Base-by-base conservation (phyloP, 495 filamentous ascomycete genomes). In the Aspergillus saccharolyticus region DNA sequence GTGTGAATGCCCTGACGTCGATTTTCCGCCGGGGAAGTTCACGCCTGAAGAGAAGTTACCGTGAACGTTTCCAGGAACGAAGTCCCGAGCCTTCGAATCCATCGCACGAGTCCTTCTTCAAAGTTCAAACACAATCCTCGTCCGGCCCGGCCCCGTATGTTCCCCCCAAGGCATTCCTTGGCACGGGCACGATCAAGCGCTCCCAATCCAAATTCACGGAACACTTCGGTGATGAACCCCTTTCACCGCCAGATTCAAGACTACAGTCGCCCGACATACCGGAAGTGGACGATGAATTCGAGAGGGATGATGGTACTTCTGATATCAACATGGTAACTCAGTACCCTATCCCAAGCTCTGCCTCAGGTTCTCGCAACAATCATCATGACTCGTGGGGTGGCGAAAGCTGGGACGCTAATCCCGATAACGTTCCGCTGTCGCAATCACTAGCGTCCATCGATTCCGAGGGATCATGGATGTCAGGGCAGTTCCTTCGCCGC, bases 191-290 rank as follows among this genome's bases (percentile, higher is more conserved):
- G 1, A 83, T 91, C 8, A 83, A 85, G 58, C 85, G 90, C 25
- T 89, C 90, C 3, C 88, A 89, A 72, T 96, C 90, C 44, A 92
- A 90, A 47, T 97, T 97, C 76, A 83, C 85, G n/a, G 91, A 97
- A 69, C 91, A 96, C 67, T 81, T 97, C 16, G 90, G 89, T 17
- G 91, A 96, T 62, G 78, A 90, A 25, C 88, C 90, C 1, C 66
- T 91, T 17, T 93, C 90, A 17, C 89, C 89, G 9, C 85, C 90
- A 4, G 87, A 89, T 52, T 95, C 91, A 1, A 79, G 88, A 43
- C 66, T 93, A 28, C 89, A 92, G 58, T 92, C 89, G 0, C 75
- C 75, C 1, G 73, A 73, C 48, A 72, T 75, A 9, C 70, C 74
- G 7, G 76, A 77, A 54, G 61, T 73, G 0, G 44, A 47, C 0